Base-by-base conservation (phyloP, 2,329 filamentous ascomycete genomes). In the Xylariaceae sp. region DNA sequence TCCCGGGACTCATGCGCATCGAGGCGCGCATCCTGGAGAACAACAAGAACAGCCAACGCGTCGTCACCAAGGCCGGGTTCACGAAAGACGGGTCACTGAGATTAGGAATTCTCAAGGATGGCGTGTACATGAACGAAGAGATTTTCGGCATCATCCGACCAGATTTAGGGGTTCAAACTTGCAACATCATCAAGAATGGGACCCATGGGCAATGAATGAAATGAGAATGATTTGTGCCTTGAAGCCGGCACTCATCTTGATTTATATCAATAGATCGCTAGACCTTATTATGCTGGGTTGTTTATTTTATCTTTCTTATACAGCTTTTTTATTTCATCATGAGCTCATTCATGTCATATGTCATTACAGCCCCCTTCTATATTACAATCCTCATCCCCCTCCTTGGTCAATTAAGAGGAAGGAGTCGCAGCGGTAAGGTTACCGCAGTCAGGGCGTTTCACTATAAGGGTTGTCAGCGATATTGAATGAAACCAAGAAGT, bases 361-460 rank as follows among this genome's bases (percentile, higher is more conserved):
- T 23, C 23, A 23, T 23, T 23, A 23, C 23, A 23, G 23, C 23
- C 23, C 23, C 23, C 3, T 23, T 23, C 23, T 23, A 23, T 23
- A 23, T 23, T 23, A 23, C 23, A 23, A 5, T 23, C 5, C 23
- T 23, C 23, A 23, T 23, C 23, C 23, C 23, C 23, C 5, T 23
- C 23, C 23, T 23, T 23, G 23, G 5, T 23, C 5, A 3, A 23
- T 23, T 23, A 23, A 23, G 23, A 23, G 23, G 23, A 23, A 23
- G 75, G 67, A 47, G 74, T 67, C 1, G 76, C 77, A 0, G 78
- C 74, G 55, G 75, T 72, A 47, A 83, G 74, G 54, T 82, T 74
- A 6, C 79, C 80, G 62, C 82, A 85, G 51, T 86, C 74, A 0
- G 86, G 85, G 30, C 80, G 74, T 64, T 70, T 76, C 59, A 88